Base-by-base conservation (phyloP, 2,329 filamentous ascomycete genomes). In the Calonectria naviculata region DNA sequence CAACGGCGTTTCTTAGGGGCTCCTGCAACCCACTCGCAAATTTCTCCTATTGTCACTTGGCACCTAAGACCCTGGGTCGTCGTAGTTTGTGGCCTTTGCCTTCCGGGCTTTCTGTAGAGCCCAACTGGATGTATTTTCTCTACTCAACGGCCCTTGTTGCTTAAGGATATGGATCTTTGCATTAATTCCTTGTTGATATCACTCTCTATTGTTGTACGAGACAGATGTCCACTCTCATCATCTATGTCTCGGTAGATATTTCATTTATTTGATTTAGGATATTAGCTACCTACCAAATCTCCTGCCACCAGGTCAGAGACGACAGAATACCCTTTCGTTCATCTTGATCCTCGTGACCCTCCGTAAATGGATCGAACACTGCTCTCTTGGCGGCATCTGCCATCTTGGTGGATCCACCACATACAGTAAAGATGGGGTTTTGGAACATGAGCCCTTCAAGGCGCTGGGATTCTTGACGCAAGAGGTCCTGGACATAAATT, bases 331-430 rank as follows among this genome's bases (percentile, higher is more conserved):
- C 78, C 75, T 86, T 84, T 1, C 86, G 85, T 65, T 80, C 76
- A 31, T 83, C 83, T n/a, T 82, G 77, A 13, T 83, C 77, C 4
- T 77, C 69, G 1, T 79, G 81, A 0, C 80, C 83, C 10, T 82
- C 77, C 3, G 86, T 82, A 72, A 88, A 85, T 1, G 84, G 85
- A 54, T 89, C 87, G 47, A 85, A 83, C 13, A 91, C 82, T 2
- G 89, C 89, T 19, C 79, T 80, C 65, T 87, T 87, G 47, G 90
- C 89, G 2, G 88, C 86, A 54, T 86, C 83, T 0, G 89, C 89
- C 89, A 91, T 91, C 76, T 86, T 87, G 1, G 88, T 87, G 34
- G 88, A 87, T 65, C 88, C 90, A 9, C 89, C 89, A 64, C 89
- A 91, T 5, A 91, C 81, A 65, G 84, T 85, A 52, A 91, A 85